Evolutionary conservation across 495 filamentous ascomycete genomes (phyloP).

Genomic region (Penicillium ucsense): DNA sequence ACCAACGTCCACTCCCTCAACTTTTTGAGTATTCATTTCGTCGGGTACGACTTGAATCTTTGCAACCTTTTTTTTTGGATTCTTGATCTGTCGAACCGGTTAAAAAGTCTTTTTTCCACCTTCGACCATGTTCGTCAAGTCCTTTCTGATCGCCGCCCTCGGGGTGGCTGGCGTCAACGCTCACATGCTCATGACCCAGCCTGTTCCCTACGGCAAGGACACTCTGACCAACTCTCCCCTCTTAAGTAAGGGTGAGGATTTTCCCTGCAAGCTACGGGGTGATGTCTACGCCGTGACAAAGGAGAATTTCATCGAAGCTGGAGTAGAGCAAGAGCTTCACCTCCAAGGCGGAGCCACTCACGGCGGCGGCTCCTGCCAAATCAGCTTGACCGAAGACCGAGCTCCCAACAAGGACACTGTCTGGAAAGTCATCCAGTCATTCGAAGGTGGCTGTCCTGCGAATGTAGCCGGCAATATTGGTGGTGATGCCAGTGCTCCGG

Average conservation of each 20-base stretch:
- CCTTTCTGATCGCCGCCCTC: conserved; percentile 32
- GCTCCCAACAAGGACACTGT: conserved; percentile 38
- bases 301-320: conserved; percentile 25
- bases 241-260: conserved; percentile 57
- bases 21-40: conserved; percentile 19
- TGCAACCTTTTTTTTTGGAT: conserved; percentile 10
- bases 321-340: conserved; percentile 16
- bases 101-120: conserved; percentile 6
- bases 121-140: conserved; percentile 33
- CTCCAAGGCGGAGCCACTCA: conserved; percentile 54
- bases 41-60: conserved; percentile 34
- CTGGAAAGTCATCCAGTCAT: conserved; percentile 77
- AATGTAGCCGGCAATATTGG: conserved; percentile 34
- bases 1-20: conserved; percentile 17
- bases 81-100: conserved; percentile 15
- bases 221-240: conserved; percentile 54
- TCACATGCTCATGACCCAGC: conserved; percentile 65
- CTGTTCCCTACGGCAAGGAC: conserved; percentile 51
- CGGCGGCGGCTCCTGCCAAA: conserved; percentile 83
- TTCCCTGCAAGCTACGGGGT: conserved; percentile 61
- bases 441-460: conserved; percentile 68
- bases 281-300: conserved; percentile 13
- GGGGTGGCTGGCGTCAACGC: conserved; percentile 39
- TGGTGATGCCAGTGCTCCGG: conserved; percentile 9
- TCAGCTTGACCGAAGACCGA: conserved; percentile 69